Evolutionary conservation across 306 rosid species (phyloP).

Genomic region (Ochetophila trinervis): DNA sequence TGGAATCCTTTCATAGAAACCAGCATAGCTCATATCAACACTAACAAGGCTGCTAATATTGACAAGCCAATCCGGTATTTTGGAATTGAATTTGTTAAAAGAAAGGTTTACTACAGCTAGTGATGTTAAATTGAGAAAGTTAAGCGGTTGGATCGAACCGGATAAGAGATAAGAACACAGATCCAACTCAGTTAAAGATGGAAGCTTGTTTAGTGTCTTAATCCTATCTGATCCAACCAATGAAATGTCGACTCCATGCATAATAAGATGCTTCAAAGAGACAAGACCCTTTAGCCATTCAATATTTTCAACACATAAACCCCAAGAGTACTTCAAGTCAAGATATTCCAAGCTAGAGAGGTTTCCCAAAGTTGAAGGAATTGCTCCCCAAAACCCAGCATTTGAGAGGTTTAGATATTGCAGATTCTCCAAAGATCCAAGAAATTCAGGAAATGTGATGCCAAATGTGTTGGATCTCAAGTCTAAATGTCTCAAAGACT

Average conservation of each 20-base stretch:
- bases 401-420: constrained; percentile 39
- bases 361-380: constrained; percentile 39
- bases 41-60: constrained; percentile 32
- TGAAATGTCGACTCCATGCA: constrained; percentile 39
- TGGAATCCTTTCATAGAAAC: constrained; percentile 44
- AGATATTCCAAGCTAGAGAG: constrained; percentile 35
- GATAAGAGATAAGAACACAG: constrained; percentile 13
- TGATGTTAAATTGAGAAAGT: constrained; percentile 32
- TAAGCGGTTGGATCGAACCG: constrained; percentile 22
- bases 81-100: constrained; percentile 24
- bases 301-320: constrained; percentile 16
- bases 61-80: constrained; percentile 42
- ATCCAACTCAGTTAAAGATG: constrained; percentile 36
- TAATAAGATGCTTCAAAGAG: constrained; percentile 36
- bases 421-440: constrained; percentile 39
- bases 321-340: constrained; percentile 9
- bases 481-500: constrained; percentile 38
- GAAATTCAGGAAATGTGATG: constrained; percentile 23
- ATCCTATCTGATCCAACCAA: constrained; percentile 27
- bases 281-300: constrained; percentile 33
- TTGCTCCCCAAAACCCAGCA: constrained; percentile 31
- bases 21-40: constrained; percentile 10
- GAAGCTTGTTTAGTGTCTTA: constrained; percentile 19
- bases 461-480: constrained; percentile 43
- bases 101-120: constrained; percentile 34